Base-by-base conservation (phyloP, 2,329 filamentous ascomycete species). In the Pseudogymnoascus sp. region DNA sequence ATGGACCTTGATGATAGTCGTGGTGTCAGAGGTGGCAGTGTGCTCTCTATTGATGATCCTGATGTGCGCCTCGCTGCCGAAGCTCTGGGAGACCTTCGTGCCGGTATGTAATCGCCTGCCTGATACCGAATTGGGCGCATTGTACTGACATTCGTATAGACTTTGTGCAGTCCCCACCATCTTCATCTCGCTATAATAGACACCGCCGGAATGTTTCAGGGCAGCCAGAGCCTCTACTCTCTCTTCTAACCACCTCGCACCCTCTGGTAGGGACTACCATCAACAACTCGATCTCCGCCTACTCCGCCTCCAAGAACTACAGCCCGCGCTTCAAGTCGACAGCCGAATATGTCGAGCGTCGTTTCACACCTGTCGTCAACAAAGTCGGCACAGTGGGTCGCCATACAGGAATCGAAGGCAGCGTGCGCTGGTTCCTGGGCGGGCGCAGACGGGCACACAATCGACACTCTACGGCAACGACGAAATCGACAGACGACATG, bases 321-420 rank as follows among this genome's bases (percentile, higher is more conserved):
- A 96, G 91, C 1, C 92, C 93, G 0, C 84, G 89, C 1, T 91
- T 97, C 73, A 92, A 90, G 74, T 89, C 90, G n/a, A 86, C 92
- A 65, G 93, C 91, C 59, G 91, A 96, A 73, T 91, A 96, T 70
- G 87, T 97, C 18, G 93, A 97, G 75, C 88, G 90, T 56, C 93
- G 91, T 69, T 85, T 96, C 61, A 90, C 89, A 1, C 92, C 91
- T 1, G 86, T 97, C 61, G 90, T 90, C 61, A 95, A 90, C 71
- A 95, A 91, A 0, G 90, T 96, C 31, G 90, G 90, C 12, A 89
- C 86, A 0, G 90, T 96, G 5, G 89, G 91, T 31, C 85, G 91
- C 31, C 87, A 88, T 34, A 96, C 93, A 0, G 93, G 93, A 65
- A 89, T 97, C 1, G 93, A 97, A 73, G 88, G 88, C 63, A 89